Evolutionary conservation across 768 basidiomycete species (phyloP).

Genomic region (Hypholoma sublateritium): DNA sequence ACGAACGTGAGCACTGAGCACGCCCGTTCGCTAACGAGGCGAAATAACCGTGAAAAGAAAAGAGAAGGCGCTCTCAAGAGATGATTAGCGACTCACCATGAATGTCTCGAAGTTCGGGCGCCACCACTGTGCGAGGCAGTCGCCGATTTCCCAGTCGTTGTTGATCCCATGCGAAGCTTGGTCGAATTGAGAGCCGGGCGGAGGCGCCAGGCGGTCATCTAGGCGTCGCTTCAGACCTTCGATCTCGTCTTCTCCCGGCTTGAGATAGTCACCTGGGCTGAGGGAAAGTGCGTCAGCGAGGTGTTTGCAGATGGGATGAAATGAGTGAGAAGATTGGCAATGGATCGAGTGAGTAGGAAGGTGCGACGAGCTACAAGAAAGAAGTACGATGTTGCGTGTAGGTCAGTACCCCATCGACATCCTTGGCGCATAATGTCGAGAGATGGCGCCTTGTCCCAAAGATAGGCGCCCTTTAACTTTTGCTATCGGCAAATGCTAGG

Average conservation of each 20-base stretch:
- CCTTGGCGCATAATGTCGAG: no score
- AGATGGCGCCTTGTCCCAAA: no score
- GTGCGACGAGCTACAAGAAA: no score
- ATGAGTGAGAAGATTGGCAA: no score
- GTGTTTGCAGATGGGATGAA: not conserved
- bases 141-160: slow-evolving; percentile 95
- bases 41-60: not conserved
- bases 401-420: no score
- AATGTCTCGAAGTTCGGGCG: slow-evolving; percentile 98
- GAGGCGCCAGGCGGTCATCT: slow-evolving; percentile 86
- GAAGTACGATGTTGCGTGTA: no score
- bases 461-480: no score
- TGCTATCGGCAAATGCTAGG: no score
- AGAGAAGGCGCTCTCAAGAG: not conserved
- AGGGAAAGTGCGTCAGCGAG: not conserved
- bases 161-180: slow-evolving; percentile 66
- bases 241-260: slow-evolving; percentile 92
- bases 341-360: no score
- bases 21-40: no score
- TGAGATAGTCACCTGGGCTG: slow-evolving; percentile 98
- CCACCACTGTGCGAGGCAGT: slow-evolving; percentile 99
- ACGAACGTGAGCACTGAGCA: no score
- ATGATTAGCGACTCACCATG: slow-evolving; percentile 65
- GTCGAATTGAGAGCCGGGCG: slow-evolving; percentile 72
- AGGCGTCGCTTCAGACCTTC: slow-evolving; percentile 88